A percentile compares a stretch with the other conserved stretches of the same genome.
Evolutionary conservation across 1,284 basidiomycete species (phyloP).

Genomic region (Athelia psychrophila): DNA sequence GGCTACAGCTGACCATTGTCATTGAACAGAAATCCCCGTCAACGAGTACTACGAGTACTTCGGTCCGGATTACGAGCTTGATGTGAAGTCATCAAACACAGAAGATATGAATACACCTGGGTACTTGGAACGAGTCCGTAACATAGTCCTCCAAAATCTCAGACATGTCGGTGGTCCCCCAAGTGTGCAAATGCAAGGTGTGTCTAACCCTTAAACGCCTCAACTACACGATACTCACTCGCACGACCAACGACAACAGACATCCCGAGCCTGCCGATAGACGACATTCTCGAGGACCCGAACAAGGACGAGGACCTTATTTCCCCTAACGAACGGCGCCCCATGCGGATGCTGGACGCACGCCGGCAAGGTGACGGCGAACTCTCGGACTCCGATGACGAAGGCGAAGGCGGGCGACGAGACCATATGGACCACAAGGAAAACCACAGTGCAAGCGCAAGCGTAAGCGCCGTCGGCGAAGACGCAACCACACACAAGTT

Average conservation of each 20-base stretch:
- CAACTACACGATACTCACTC: slow-evolving; percentile 1
- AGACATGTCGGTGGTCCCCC: slow-evolving; percentile 84
- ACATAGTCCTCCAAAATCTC: slow-evolving; percentile 90
- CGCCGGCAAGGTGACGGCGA: slow-evolving; percentile 77
- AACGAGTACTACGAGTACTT: slow-evolving; percentile 99
- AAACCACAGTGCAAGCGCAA: slow-evolving; percentile 39
- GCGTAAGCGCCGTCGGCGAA: slow-evolving; percentile 5
- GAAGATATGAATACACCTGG: slow-evolving; percentile 94
- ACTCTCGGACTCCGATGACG: slow-evolving; percentile 83
- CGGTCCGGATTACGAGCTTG: slow-evolving; percentile 96
- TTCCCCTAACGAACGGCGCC: slow-evolving; percentile 71
- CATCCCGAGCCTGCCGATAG: slow-evolving; percentile 76
- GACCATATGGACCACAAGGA: slow-evolving; percentile 61
- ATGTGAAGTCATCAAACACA: slow-evolving; percentile 94
- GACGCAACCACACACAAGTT: slow-evolving; percentile 46
- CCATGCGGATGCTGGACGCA: slow-evolving; percentile 68
- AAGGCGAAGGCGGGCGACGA: slow-evolving; percentile 77
- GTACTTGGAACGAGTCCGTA: slow-evolving; percentile 92
- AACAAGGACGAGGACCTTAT: slow-evolving; percentile 82
- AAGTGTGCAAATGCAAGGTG: slow-evolving; percentile 86
- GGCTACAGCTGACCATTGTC: slow-evolving; percentile 7
- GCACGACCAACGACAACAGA: slow-evolving; percentile 40
- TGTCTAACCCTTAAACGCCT: slow-evolving; percentile 10
- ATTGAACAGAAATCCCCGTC: slow-evolving; percentile 80
- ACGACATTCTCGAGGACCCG: slow-evolving; percentile 73